Base-by-base conservation (phyloP, 2,329 filamentous ascomycete species). In the Penicillium hesseltinei region DNA sequence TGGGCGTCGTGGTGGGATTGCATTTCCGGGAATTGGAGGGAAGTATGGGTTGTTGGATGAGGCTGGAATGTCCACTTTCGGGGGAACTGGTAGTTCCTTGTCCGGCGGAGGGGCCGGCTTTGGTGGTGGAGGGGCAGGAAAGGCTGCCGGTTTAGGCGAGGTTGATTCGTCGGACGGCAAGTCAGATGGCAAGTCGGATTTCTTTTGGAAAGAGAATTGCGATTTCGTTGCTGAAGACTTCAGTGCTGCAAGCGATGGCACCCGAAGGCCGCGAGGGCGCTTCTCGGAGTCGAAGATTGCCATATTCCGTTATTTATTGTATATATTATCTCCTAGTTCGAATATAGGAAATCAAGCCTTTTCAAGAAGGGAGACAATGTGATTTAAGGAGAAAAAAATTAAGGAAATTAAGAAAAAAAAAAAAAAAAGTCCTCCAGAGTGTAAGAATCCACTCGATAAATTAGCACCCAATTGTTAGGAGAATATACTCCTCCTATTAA, bases 201-300 rank as follows among this genome's bases (percentile, higher is more conserved):
- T 63, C 48, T 63, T 62, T 48, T 66, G 64, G 31, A 67, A 59
- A 6, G 62, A 61, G 40, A 63, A 62, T 50, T 71, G 70, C 33
- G 71, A 69, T 43, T 58, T 63, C 45, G 63, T 63, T 40, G 54
- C 55, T 13, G 51, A 51, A 36, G 54, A 57, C 60, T 72, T 73
- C 49, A 70, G 65, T 15, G 68, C 66, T 42, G 70, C 68, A 8
- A 72, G 63, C 17, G 71, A 73, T 0, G 71, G 71, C 17, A 73
- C 65, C 43, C 71, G 69, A 52, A 73, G 62, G 45, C 71, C 71
- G 7, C 67, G 66, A 15, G 70, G 66, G 50, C 70, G 69, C 45
- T 71, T 72, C 27, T 72, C 71, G n/a, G 70, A 68, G 42, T 73
- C 71, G 51, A 71, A 67, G 44, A 72, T 67, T 10, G 69, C 69